phyloP scores from a whole-genome alignment of 768 basidiomycete species.

The Mycena leptocephala region DNA sequence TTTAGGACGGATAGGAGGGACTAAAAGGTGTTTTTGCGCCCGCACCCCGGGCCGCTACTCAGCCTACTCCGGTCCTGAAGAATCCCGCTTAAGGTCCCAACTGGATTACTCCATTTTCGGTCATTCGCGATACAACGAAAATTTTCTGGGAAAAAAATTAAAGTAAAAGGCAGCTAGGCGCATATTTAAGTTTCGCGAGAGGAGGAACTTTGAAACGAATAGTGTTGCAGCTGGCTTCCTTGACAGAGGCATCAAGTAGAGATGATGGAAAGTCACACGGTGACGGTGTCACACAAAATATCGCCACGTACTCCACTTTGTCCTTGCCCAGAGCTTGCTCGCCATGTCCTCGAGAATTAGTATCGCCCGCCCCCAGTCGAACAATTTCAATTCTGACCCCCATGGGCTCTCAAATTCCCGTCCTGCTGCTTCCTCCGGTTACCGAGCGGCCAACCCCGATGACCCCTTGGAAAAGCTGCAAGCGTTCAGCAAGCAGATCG shows the following conservation, averaged over 20 bases:
- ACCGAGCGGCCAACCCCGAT: conserved; percentile 86
- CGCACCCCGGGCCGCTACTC: too few species aligned
- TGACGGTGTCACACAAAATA: conserved; percentile 35
- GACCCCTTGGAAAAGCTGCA: conserved; percentile 87
- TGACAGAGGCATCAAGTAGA: background rate
- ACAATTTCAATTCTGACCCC: conserved; percentile 79
- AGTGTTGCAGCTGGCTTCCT: too few species aligned
- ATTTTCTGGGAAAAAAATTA: too few species aligned
- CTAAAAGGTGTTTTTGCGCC: too few species aligned
- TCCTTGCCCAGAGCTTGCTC: conserved; percentile 41
- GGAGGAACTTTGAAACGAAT: too few species aligned
- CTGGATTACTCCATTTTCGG: too few species aligned
- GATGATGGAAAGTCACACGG: conserved; percentile 20
- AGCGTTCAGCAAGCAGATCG: conserved; percentile 80
- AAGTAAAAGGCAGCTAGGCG: too few species aligned
- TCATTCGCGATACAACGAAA: too few species aligned
- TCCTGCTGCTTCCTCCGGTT: conserved; percentile 71
- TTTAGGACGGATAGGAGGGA: too few species aligned
- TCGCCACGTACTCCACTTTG: conserved; percentile 41
- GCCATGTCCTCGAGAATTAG: conserved; percentile 88
- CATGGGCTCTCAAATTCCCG: conserved; percentile 86
- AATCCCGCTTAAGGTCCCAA: too few species aligned
- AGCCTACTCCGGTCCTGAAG: too few species aligned
- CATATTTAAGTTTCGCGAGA: too few species aligned
- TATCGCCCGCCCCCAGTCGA: conserved; percentile 80